phyloP scores from a whole-genome alignment of 306 rosid genomes.

The Begonia fuchsioides region DNA sequence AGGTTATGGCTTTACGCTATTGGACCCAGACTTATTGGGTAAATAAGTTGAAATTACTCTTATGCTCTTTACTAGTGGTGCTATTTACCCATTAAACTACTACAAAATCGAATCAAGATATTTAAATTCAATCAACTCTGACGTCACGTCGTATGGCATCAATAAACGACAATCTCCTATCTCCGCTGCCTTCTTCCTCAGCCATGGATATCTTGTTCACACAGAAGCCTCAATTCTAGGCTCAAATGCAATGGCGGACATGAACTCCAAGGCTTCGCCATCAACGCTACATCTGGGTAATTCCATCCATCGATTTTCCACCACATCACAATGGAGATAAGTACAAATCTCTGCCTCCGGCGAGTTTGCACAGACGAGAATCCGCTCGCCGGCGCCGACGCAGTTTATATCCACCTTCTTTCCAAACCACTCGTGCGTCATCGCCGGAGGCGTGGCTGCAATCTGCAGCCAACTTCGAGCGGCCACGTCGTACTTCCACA shows the following conservation, averaged over 20 bases:
- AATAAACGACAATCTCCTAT: no score
- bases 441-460: constrained; percentile 75
- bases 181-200: no score
- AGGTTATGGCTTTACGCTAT: no score
- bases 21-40: no score
- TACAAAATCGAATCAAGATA: no score
- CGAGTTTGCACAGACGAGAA: constrained; percentile 71
- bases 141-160: no score
- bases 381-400: constrained; percentile 53
- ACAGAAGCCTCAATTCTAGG: constrained; percentile 83
- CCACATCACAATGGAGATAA: constrained; percentile 49
- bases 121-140: no score
- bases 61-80: no score
- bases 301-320: constrained; percentile 48
- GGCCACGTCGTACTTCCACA: constrained; percentile 55
- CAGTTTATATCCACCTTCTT: constrained; percentile 90
- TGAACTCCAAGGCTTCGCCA: constrained; percentile 62
- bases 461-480: constrained; percentile 56
- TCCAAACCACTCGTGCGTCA: constrained; percentile 86
- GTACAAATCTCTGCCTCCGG: constrained; percentile 25
- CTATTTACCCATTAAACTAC: no score
- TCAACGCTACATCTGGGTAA: constrained; percentile 53
- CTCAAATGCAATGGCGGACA: constrained; percentile 85
- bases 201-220: constrained; percentile 9
- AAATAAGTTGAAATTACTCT: no score